Evolutionary conservation across 164 flowering plant genomes (phyloP), one percentile per base, ranked within the genome.

Genomic region (Buxus sempervirens): DNA sequence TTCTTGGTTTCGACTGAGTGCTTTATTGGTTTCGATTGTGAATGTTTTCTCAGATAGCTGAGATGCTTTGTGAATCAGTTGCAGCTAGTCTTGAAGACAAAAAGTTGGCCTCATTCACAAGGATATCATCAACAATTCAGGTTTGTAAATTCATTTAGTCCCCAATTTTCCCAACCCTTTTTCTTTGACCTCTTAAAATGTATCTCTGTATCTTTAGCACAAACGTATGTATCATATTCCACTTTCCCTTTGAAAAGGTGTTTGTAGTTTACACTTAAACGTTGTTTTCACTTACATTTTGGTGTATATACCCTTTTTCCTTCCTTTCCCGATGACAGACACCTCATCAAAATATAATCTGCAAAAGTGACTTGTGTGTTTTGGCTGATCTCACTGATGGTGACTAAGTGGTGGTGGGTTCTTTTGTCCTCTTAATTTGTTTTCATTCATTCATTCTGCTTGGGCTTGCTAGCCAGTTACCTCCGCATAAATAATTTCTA

Each of bases 11-110:
- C n/a, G n/a, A n/a, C n/a, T n/a, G n/a, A n/a, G n/a, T n/a, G n/a
- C n/a, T n/a, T n/a, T n/a, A n/a, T n/a, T n/a, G n/a, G n/a, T n/a
- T n/a, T n/a, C n/a, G n/a, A n/a, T n/a, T n/a, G n/a, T n/a, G n/a
- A n/a, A n/a, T n/a, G n/a, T n/a, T n/a, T n/a, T n/a, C n/a, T n/a
- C n/a, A 90, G 75, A 93, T 93, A 70, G 96, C 98, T 70, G 96
- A 87, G 81, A 90, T 90, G 79, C 96, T 93, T 54, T 93, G 98
- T 81, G 98, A 93, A 79, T 93, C 98, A 9, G 98, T 93, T 10
- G 86, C 93, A 60, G 89, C 85, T 51, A 90, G 98, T 82, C 93
- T 93, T 72, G 98, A 83, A 77, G 98, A 96, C 13, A 93, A 89
- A 82, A 93, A 83, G 74, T 68, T 83, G 78, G 93, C 84, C 23